phyloP scores from a whole-genome alignment of 345 rosid species.

The Populus nigra region DNA sequence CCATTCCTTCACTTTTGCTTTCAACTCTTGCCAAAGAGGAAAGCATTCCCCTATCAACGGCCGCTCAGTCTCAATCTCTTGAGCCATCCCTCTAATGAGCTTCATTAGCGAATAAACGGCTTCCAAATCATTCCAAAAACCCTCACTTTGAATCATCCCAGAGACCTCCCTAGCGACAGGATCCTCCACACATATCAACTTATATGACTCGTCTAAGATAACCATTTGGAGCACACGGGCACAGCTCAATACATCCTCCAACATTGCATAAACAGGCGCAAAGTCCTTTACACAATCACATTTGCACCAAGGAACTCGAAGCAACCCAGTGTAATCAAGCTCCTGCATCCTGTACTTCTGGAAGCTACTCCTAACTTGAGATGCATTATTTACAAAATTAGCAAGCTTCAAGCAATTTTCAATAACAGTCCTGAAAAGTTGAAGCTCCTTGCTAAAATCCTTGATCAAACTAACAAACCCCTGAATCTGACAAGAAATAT shows the following conservation, averaged over 20 bases:
- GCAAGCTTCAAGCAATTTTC: constrained; percentile 51
- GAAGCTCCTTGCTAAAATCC: constrained; percentile 51
- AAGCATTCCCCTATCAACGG: constrained; percentile 55
- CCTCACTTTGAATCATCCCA: constrained; percentile 41
- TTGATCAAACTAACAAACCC: constrained; percentile 47
- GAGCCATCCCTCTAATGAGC: constrained; percentile 47
- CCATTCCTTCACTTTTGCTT: constrained; percentile 53
- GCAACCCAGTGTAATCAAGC: constrained; percentile 39
- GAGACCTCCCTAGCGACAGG: constrained; percentile 40
- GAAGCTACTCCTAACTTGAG: constrained; percentile 46
- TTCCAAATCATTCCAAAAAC: constrained; percentile 53
- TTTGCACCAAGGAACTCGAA: constrained; percentile 40
- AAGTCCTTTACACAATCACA: constrained; percentile 36
- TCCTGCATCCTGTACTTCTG: constrained; percentile 42
- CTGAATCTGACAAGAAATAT: constrained; percentile 56
- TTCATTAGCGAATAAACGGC: constrained; percentile 50
- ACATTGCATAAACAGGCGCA: constrained; percentile 33
- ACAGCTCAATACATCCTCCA: constrained; percentile 48
- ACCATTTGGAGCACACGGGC: constrained; percentile 45
- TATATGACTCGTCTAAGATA: constrained; percentile 42
- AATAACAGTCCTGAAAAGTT: constrained; percentile 36
- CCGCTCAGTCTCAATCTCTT: constrained; percentile 47
- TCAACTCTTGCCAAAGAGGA: constrained; percentile 56
- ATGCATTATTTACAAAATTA: constrained; percentile 43
- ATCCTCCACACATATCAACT: constrained; percentile 40